Base-by-base conservation (phyloP, 805 yeast genomes). In the Kodamaea nitidulidarum region DNA sequence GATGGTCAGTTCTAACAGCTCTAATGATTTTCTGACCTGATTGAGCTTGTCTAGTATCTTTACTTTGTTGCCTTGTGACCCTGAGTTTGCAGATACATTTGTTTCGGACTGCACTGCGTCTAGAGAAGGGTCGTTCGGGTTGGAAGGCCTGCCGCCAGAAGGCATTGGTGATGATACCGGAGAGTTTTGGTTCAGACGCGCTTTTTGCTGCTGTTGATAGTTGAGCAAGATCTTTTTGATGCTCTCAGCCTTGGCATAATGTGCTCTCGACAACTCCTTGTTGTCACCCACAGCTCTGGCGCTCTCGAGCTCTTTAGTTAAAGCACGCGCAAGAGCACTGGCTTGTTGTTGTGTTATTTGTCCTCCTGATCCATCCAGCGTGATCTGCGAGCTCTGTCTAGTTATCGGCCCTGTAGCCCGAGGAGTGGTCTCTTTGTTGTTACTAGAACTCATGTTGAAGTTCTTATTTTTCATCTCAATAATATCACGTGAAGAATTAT, bases 211-310 rank as follows among this genome's bases (percentile, higher is more conserved):
- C 32, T 50, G 52, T 24, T 52, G 51, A 42, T 54, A 56, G 37
- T 46, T 49, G 32, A 56, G 41, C 32, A 56, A 47, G 24, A 56
- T 50, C 40, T 49, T 55, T 39, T 56, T 56, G 42, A 56, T 56
- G 32, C 47, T 51, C 34, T 56, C 59, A 7, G 60, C 61, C 18
- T 50, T 48, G 29, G 52, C 51, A 33, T 47, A 51, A 39, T 56
- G 61, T 24, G 45, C 53, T 27, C 53, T 45, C 8, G 58, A 58
- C 36, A 43, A 45, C 11, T 32, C 48, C 18, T 36, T 15, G 34
- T 47, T 47, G 9, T 32, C 35, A 10, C 56, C 56, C 3, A 59
- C 56, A 7, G 55, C 54, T 33, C 50, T 51, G 5, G 58, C 61
- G 32, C 49, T 47, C 3, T 54, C 58, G 22, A 55, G 50, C 39